These are phyloP conservation scores for Alternaria sp. DNA, from an alignment of 2,329 filamentous ascomycete species.

Conservation along the genomic window DNA sequence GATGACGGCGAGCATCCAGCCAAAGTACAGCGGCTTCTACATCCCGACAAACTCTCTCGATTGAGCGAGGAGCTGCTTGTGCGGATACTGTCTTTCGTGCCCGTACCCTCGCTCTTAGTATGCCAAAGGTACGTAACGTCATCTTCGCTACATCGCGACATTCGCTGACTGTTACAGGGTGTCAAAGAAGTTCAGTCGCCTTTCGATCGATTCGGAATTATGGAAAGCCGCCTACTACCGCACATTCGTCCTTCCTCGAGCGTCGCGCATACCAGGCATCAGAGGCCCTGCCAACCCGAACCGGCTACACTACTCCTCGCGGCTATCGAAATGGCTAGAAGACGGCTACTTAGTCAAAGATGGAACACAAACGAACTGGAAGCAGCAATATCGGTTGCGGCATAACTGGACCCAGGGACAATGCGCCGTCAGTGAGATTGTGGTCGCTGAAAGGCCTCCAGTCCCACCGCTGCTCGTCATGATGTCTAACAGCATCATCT, in stretches of 20 bases:
- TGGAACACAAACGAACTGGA: conserved; percentile 73
- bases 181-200: conserved; percentile 75
- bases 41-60: conserved; percentile 68
- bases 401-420: conserved; percentile 90
- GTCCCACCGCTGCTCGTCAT: conserved; percentile 74
- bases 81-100: conserved; percentile 80
- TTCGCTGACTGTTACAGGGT: conserved; percentile 55
- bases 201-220: conserved; percentile 82
- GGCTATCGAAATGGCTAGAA: conserved; percentile 66
- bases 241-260: conserved; percentile 83
- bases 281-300: conserved; percentile 50
- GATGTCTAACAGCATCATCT: conserved; percentile 75
- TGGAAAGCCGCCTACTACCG: conserved; percentile 92
- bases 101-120: conserved; percentile 70
- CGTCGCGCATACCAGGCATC: conserved; percentile 74
- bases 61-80: conserved; percentile 89
- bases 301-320: conserved; percentile 60
- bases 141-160: background rate
- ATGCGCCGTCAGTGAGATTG: conserved; percentile 80
- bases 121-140: conserved; percentile 61
- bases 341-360: conserved; percentile 63
- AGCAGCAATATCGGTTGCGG: conserved; percentile 82
- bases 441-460: conserved; percentile 60
- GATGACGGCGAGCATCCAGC: conserved; percentile 33
- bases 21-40: conserved; percentile 55